phyloP scores from a whole-genome alignment of 345 rosid genomes.

The Erucastrum elatum region DNA sequence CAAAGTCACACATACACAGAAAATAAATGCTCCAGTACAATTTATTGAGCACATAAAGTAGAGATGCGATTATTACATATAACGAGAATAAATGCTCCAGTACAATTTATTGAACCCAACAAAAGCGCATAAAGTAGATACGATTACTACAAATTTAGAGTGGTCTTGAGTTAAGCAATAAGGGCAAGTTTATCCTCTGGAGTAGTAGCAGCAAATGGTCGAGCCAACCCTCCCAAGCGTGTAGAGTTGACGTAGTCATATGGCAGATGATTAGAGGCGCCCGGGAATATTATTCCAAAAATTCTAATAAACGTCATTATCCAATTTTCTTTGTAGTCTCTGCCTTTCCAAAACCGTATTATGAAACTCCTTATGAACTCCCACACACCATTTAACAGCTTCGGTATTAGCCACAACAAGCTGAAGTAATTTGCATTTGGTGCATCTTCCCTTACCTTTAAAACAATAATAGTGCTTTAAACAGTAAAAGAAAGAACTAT shows the following conservation, averaged over 20 bases:
- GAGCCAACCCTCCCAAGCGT: slow-evolving; percentile 41
- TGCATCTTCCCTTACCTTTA: slow-evolving; percentile 29
- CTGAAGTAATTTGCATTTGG: slow-evolving; percentile 43
- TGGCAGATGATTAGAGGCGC: slow-evolving; percentile 42
- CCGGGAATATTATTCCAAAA: slow-evolving; percentile 42
- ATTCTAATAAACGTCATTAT: slow-evolving; percentile 31
- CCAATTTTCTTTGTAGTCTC: slow-evolving; percentile 47
- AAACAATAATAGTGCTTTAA: neutral
- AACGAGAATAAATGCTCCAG: neutral
- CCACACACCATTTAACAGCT: slow-evolving; percentile 41
- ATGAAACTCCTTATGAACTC: slow-evolving; percentile 50
- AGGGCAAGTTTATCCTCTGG: slow-evolving; percentile 29
- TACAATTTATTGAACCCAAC: neutral
- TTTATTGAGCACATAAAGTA: neutral
- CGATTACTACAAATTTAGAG: neutral
- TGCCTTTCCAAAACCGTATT: slow-evolving; percentile 35
- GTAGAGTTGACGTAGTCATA: slow-evolving; percentile 45
- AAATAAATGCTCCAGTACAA: neutral
- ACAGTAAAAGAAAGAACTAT: neutral
- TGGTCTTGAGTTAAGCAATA: slow-evolving; percentile 20
- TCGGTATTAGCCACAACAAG: slow-evolving; percentile 30
- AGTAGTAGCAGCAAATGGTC: slow-evolving; percentile 8
- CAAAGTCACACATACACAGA: neutral
- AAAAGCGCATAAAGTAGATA: neutral
- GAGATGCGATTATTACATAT: neutral